Evolutionary conservation across 2,329 filamentous ascomycete species (phyloP).

Genomic region (Nemania bipapillata): DNA sequence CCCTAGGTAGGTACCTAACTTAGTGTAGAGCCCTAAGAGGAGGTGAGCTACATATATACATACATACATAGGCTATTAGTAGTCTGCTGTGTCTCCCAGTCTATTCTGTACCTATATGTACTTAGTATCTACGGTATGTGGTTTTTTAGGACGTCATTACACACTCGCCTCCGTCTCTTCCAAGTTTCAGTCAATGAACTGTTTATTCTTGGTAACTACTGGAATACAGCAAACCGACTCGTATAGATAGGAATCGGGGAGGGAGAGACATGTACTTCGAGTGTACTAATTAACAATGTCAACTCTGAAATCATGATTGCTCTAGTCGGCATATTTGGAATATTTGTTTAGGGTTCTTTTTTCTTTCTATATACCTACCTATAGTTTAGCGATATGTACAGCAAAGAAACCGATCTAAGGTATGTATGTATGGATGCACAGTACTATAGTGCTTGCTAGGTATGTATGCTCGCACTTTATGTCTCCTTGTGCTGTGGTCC

Average conservation of each 20-base stretch:
- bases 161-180: neutral
- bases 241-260: neutral
- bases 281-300: slow-evolving; percentile 10
- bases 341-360: slow-evolving; percentile 17
- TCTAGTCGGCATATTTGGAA: slow-evolving; percentile 38
- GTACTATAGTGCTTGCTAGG: neutral
- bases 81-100: neutral
- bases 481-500: slow-evolving; percentile 21
- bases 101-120: too few species aligned
- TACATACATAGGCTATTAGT: too few species aligned
- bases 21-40: too few species aligned
- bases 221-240: neutral
- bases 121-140: too few species aligned
- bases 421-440: too few species aligned
- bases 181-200: neutral
- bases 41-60: too few species aligned
- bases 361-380: slow-evolving; percentile 9
- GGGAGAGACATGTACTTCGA: slow-evolving; percentile 8
- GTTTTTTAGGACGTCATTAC: neutral
- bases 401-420: neutral
- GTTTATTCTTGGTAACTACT: neutral
- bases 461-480: slow-evolving; percentile 16
- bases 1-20: neutral
- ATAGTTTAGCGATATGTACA: slow-evolving; percentile 14
- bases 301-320: slow-evolving; percentile 20